Conservation (phyloP, 768 basidiomycete genomes). For the Chalciporus chontae region DNA sequence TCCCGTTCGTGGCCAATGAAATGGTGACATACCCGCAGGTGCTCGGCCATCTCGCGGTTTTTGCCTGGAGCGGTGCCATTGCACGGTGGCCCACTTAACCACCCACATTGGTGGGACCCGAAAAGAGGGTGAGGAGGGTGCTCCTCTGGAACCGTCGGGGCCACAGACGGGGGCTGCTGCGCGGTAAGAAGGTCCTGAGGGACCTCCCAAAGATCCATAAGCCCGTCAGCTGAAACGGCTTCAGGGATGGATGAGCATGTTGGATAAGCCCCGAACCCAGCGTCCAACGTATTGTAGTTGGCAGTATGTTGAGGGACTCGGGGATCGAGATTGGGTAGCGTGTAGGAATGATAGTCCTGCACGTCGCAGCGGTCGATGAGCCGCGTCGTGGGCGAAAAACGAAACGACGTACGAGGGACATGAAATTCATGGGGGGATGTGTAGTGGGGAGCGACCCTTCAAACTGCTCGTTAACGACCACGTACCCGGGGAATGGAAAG, state of each 20-base stretch:
- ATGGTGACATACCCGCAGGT: conserved; percentile 16
- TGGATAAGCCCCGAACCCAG: neutral
- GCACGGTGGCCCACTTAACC: conserved; percentile 23
- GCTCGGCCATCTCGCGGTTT: conserved; percentile 31
- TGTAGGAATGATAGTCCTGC: conserved; percentile 9
- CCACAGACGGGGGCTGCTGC: conserved; percentile 13
- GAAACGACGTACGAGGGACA: conserved; percentile 8
- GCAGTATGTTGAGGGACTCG: neutral
- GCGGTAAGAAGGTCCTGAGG: neutral
- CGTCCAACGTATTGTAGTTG: neutral
- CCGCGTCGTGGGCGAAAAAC: neutral
- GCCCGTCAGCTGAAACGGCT: neutral
- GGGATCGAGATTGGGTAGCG: neutral
- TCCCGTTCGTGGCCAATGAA: conserved; percentile 29
- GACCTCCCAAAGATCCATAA: neutral
- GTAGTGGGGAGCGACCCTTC: neutral
- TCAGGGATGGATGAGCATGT: neutral
- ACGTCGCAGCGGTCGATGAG: neutral
- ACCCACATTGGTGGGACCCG: conserved; percentile 15
- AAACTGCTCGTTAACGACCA: neutral
- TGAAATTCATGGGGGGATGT: neutral
- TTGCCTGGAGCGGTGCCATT: conserved; percentile 23
- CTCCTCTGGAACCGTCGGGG: conserved; percentile 11
- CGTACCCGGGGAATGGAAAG: neutral
- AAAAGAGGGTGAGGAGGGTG: conserved; percentile 1